phyloP scores from a whole-genome alignment of 768 basidiomycete species.

The Gloeopeniophorella convolvens region DNA sequence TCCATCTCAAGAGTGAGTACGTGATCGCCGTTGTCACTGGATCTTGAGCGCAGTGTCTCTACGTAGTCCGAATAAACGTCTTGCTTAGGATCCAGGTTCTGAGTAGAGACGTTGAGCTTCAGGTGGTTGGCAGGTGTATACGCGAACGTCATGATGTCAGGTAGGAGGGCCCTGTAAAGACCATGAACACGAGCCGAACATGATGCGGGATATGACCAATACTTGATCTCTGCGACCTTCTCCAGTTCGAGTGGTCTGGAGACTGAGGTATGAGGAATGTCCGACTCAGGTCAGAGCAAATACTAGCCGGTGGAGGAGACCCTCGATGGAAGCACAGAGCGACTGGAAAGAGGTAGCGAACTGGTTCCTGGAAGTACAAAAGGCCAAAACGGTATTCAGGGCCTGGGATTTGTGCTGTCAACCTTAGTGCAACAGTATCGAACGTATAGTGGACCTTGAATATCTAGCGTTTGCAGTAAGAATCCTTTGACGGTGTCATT shows the following conservation, averaged over 20 bases:
- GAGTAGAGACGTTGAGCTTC: slow-evolving; percentile 44
- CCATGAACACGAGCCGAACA: not conserved
- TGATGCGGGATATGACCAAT: slow-evolving; percentile 2
- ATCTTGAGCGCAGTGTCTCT: slow-evolving; percentile 22
- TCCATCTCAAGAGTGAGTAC: slow-evolving; percentile 48
- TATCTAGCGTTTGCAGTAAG: slow-evolving; percentile 1
- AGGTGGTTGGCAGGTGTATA: slow-evolving; percentile 65
- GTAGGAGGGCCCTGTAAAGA: slow-evolving; percentile 61
- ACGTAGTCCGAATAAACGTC: slow-evolving; percentile 3
- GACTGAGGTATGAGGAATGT: not conserved
- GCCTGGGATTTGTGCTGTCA: slow-evolving; percentile 42
- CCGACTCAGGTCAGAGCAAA: not conserved
- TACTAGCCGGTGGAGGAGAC: slow-evolving; percentile 63
- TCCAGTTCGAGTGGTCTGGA: slow-evolving; percentile 70
- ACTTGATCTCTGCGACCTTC: slow-evolving; percentile 84
- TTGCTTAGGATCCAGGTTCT: slow-evolving; percentile 29
- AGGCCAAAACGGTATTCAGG: slow-evolving; percentile 83
- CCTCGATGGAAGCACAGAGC: slow-evolving; percentile 74
- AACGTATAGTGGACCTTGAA: slow-evolving; percentile 6
- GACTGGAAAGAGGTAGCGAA: slow-evolving; percentile 74
- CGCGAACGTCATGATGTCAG: slow-evolving; percentile 73
- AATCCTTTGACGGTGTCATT: not conserved
- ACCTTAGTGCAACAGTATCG: not conserved
- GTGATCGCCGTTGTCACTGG: slow-evolving; percentile 37
- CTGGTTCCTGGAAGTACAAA: slow-evolving; percentile 75